Evolutionary conservation across 179 eudicot genomes (phyloP).

Genomic region (Sideroxylon spinosum): DNA sequence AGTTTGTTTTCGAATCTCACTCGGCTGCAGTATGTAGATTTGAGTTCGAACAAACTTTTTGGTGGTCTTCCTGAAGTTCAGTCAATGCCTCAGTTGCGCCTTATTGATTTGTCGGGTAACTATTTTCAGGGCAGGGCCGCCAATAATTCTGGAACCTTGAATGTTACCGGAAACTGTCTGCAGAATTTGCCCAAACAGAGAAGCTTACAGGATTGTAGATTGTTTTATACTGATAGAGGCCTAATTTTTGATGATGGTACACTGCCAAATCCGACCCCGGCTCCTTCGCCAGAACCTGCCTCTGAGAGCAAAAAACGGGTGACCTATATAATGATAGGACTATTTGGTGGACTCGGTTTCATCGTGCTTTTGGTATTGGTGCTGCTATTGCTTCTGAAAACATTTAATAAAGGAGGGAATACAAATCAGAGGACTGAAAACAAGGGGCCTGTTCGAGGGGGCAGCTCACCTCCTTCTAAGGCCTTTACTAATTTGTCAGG

Average conservation of each 20-base stretch:
- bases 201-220: conserved; percentile 38
- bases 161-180: conserved; percentile 50
- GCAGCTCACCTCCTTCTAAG: conserved; percentile 36
- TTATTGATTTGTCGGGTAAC: conserved; percentile 55
- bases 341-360: conserved; percentile 63
- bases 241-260: conserved; percentile 42
- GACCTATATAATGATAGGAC: conserved; percentile 42
- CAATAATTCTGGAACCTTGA: conserved; percentile 13
- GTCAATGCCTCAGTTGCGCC: conserved; percentile 37
- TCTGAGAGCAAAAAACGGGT: conserved; percentile 17
- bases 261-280: conserved; percentile 15
- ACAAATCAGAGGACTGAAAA: conserved; percentile 35
- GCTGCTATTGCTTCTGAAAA: conserved; percentile 36
- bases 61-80: conserved; percentile 49
- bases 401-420: conserved; percentile 30
- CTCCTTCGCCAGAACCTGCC: conserved; percentile 9
- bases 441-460: conserved; percentile 44
- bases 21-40: conserved; percentile 35
- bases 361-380: conserved; percentile 42
- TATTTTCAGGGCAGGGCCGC: conserved; percentile 59
- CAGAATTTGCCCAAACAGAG: conserved; percentile 42
- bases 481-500: conserved; percentile 32
- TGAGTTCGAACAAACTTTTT: conserved; percentile 45
- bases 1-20: conserved; percentile 40
- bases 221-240: conserved; percentile 49